Conservation (phyloP, 2,329 filamentous ascomycete species). For the Cercospora janseana region DNA sequence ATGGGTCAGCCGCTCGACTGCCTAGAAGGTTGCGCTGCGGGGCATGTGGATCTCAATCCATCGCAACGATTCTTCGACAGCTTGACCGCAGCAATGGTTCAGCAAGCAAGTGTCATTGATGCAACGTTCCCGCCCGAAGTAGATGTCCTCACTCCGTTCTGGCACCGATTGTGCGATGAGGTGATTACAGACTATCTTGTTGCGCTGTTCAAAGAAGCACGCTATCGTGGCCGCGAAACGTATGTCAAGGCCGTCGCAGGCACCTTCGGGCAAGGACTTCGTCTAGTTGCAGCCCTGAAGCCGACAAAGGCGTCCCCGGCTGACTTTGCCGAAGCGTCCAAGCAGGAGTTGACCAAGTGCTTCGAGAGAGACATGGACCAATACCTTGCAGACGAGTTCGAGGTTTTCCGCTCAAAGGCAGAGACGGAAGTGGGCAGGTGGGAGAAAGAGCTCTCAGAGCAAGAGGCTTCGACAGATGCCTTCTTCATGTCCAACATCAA, state of each 20-base stretch:
- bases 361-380: conserved; percentile 94
- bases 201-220: conserved; percentile 80
- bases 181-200: conserved; percentile 82
- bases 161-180: conserved; percentile 80
- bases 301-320: conserved; percentile 63
- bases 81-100: conserved; percentile 72
- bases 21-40: conserved; percentile 64
- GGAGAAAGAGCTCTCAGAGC: conserved; percentile 88
- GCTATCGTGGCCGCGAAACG: conserved; percentile 68
- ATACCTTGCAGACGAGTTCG: conserved; percentile 87
- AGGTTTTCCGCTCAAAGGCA: conserved; percentile 74
- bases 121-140: conserved; percentile 73
- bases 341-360: conserved; percentile 65
- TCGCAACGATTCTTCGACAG: conserved; percentile 77
- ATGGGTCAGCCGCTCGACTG: conserved; percentile 78
- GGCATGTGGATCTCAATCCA: conserved; percentile 73
- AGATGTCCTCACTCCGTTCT: conserved; percentile 71
- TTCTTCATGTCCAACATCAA: conserved; percentile 97
- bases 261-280: conserved; percentile 79
- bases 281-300: conserved; percentile 69
- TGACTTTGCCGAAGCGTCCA: conserved; percentile 63
- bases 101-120: conserved; percentile 76
- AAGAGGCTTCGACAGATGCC: conserved; percentile 85
- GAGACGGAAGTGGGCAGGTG: conserved; percentile 76
- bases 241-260: conserved; percentile 86